Evolutionary conservation across 225 moss, liverwort and hornwort genomes (phyloP).

Genomic region (Rhytidiadelphus loreus): DNA sequence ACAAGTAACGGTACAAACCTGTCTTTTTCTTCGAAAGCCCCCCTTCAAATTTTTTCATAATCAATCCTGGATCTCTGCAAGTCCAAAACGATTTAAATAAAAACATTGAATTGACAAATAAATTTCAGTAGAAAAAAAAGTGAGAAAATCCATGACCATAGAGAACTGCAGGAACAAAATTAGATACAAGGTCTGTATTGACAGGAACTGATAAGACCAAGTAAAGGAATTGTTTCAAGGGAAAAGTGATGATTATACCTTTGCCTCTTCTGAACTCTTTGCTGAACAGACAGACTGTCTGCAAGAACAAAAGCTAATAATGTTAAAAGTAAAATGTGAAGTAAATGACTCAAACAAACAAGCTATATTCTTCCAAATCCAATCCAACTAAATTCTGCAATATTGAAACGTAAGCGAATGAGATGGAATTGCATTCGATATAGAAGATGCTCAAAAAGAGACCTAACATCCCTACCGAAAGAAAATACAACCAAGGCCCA

Average conservation of each 20-base stretch:
- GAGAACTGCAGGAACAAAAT: neutral
- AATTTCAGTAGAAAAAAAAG: neutral
- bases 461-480: neutral
- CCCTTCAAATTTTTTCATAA: slow-evolving; percentile 14
- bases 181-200: neutral
- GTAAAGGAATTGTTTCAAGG: neutral
- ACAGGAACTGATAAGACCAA: neutral
- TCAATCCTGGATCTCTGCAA: slow-evolving; percentile 31
- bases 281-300: slow-evolving; percentile 9
- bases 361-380: neutral
- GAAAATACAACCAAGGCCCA: neutral
- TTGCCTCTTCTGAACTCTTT: slow-evolving; percentile 25
- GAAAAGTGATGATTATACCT: slow-evolving; percentile 6
- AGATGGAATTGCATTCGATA: neutral
- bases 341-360: neutral
- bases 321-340: neutral
- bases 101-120: neutral
- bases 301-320: neutral
- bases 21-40: neutral
- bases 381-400: neutral
- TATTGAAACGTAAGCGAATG: neutral
- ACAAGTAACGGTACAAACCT: slow-evolving; percentile 11
- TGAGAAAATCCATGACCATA: neutral
- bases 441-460: neutral
- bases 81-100: neutral